phyloP scores from a whole-genome alignment of 1,139 yeast genomes.

The Blastobotrys petasosporus region DNA sequence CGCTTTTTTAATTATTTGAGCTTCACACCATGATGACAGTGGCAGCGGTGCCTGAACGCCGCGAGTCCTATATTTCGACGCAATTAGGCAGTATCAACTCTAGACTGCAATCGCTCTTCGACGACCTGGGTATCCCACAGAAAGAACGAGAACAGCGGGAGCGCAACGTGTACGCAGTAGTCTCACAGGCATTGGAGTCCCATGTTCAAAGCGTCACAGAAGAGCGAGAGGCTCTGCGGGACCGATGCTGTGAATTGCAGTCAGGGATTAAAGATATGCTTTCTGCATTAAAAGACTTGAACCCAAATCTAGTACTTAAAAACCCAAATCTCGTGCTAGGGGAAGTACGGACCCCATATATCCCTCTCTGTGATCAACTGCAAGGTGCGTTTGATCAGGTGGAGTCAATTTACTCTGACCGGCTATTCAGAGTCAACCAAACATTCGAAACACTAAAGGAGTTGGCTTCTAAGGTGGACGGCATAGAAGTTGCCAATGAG shows the following conservation, averaged over 20 bases:
- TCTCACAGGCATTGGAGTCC: constrained; percentile 29
- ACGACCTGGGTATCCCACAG: constrained; percentile 31
- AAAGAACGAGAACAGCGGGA: constrained; percentile 30
- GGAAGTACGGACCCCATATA: constrained; percentile 25
- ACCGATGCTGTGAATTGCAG: constrained; percentile 25
- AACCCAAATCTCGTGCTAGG: constrained; percentile 4
- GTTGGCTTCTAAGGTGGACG: constrained; percentile 20
- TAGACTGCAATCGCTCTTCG: constrained; percentile 29
- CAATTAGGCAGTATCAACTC: constrained; percentile 29
- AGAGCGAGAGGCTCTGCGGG: constrained; percentile 28
- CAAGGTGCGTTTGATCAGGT: constrained; percentile 18
- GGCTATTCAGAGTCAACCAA: constrained; percentile 20
- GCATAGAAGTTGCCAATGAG: constrained; percentile 17
- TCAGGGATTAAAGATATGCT: constrained; percentile 26
- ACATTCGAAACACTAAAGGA: constrained; percentile 18
- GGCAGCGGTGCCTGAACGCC: constrained; percentile 13
- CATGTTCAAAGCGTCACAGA: constrained; percentile 27
- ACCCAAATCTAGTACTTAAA: constrained; percentile 9
- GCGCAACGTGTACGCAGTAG: constrained; percentile 27
- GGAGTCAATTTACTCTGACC: constrained; percentile 20
- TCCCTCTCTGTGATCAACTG: constrained; percentile 15
- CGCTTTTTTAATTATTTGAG: too few relatives aligned
- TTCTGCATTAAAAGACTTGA: constrained; percentile 28
- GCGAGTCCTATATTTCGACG: constrained; percentile 29
- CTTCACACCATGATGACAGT: background rate